Evolutionary conservation across 1,284 basidiomycete species (phyloP).

Genomic region (Microbotryum saponariae): DNA sequence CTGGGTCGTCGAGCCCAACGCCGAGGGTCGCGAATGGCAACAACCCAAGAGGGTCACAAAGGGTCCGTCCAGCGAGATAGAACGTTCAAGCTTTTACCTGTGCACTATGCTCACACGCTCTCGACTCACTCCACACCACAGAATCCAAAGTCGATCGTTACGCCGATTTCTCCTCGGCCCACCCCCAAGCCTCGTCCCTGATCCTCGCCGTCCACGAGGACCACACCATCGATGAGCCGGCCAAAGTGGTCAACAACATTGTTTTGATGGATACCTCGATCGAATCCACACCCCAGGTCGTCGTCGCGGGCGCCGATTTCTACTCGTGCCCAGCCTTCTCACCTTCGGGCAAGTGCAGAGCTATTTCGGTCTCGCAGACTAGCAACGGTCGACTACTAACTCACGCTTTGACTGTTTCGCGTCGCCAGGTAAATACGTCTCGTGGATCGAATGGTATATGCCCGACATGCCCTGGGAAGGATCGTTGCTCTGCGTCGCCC

Average conservation of each 20-base stretch:
- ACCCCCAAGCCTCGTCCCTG: slow-evolving; percentile 44
- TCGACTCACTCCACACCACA: slow-evolving; percentile 29
- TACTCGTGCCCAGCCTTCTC: slow-evolving; percentile 58
- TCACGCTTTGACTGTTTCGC: slow-evolving; percentile 56
- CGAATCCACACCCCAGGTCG: slow-evolving; percentile 5
- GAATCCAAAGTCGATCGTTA: slow-evolving; percentile 53
- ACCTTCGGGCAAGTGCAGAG: slow-evolving; percentile 49
- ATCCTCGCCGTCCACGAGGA: slow-evolving; percentile 58
- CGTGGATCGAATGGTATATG: slow-evolving; percentile 61
- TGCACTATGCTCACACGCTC: neutral
- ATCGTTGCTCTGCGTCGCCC: slow-evolving; percentile 52
- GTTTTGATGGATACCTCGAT: slow-evolving; percentile 49
- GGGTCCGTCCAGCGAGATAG: slow-evolving; percentile 42
- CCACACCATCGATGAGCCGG: slow-evolving; percentile 54
- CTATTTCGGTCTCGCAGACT: slow-evolving; percentile 32
- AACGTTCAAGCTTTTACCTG: too few species aligned
- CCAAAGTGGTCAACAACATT: slow-evolving; percentile 53
- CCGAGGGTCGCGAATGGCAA: slow-evolving; percentile 37
- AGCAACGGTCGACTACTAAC: slow-evolving; percentile 41
- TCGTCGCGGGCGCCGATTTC: slow-evolving; percentile 58
- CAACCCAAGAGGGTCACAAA: slow-evolving; percentile 55
- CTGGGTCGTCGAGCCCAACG: slow-evolving; percentile 49
- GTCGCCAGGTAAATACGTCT: slow-evolving; percentile 47
- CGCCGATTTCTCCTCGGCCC: slow-evolving; percentile 44
- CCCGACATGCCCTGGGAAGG: slow-evolving; percentile 80